These are phyloP conservation scores for Epichloe gansuensis DNA, from an alignment of 2,329 filamentous ascomycete genomes.

Conservation along the genomic window DNA sequence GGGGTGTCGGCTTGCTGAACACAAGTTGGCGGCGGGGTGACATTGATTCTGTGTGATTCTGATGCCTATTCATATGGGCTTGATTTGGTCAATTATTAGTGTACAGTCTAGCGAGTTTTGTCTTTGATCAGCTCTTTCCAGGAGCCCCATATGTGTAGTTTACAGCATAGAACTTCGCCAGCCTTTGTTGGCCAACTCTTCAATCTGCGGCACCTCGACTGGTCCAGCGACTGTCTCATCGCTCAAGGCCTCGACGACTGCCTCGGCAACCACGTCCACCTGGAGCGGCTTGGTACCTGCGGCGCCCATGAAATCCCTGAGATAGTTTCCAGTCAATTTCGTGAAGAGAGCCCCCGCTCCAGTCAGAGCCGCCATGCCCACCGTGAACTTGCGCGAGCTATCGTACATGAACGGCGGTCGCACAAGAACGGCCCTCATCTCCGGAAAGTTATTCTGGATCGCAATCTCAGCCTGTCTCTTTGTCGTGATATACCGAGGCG, in stretches of 20 bases:
- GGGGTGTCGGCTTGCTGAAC: background rate
- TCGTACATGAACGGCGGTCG: conserved; percentile 87
- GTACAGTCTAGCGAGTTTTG: conserved; percentile 21
- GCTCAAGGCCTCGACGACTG: conserved; percentile 74
- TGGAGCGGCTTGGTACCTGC: conserved; percentile 78
- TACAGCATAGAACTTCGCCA: conserved; percentile 90
- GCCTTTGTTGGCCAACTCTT: conserved; percentile 64
- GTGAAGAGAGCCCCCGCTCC: conserved; percentile 69
- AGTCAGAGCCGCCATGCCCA: conserved; percentile 71
- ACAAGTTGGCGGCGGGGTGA: too few relatives aligned
- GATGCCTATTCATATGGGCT: background rate
- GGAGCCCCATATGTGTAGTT: conserved; percentile 12
- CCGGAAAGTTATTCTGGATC: conserved; percentile 60
- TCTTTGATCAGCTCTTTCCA: conserved; percentile 1
- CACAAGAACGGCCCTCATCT: conserved; percentile 70
- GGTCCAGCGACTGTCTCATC: conserved; percentile 62
- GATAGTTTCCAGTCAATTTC: conserved; percentile 58
- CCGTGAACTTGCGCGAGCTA: conserved; percentile 63
- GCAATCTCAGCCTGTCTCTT: conserved; percentile 81
- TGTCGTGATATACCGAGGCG: conserved; percentile 74
- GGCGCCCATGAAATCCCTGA: conserved; percentile 68
- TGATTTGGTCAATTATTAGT: conserved; percentile 3
- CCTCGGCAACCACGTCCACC: conserved; percentile 77
- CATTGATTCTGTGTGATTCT: background rate
- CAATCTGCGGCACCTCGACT: conserved; percentile 68